These are phyloP conservation scores for Xerocomus minutiporus DNA, from an alignment of 1,284 basidiomycete species.

Conservation along the genomic window DNA sequence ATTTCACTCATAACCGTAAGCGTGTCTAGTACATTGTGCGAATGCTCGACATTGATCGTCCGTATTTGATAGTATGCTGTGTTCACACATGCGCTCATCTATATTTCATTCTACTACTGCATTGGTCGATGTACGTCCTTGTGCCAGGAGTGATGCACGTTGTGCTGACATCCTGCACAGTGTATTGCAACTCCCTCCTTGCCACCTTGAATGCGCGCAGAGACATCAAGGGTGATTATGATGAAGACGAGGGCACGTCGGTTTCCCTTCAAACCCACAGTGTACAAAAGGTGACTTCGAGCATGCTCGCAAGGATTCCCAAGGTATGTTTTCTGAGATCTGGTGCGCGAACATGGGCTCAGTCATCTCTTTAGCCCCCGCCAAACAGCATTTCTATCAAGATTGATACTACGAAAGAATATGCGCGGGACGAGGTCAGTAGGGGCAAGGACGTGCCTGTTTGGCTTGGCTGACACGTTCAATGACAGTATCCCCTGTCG, in stretches of 20 bases:
- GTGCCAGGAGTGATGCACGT: neutral
- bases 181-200: conserved; percentile 50
- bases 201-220: conserved; percentile 47
- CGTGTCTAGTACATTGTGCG: neutral
- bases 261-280: conserved; percentile 13
- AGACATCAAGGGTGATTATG: conserved; percentile 25
- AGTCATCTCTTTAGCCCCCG: conserved; percentile 7
- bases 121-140: conserved; percentile 42
- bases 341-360: neutral
- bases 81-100: conserved; percentile 41
- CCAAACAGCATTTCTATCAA: conserved; percentile 27
- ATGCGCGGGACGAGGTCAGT: conserved; percentile 19
- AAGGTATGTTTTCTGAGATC: conserved; percentile 2
- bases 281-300: conserved; percentile 6
- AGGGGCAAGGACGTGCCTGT: neutral
- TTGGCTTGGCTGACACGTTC: neutral
- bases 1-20: conserved; percentile 42
- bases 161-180: conserved; percentile 19
- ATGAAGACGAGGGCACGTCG: conserved; percentile 3
- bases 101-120: conserved; percentile 47
- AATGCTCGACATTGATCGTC: neutral
- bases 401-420: conserved; percentile 27
- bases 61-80: conserved; percentile 30
- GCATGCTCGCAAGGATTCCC: conserved; percentile 7
- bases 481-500: neutral